phyloP scores from a whole-genome alignment of 345 rosid species.

The Eucalyptus dawsonii region DNA sequence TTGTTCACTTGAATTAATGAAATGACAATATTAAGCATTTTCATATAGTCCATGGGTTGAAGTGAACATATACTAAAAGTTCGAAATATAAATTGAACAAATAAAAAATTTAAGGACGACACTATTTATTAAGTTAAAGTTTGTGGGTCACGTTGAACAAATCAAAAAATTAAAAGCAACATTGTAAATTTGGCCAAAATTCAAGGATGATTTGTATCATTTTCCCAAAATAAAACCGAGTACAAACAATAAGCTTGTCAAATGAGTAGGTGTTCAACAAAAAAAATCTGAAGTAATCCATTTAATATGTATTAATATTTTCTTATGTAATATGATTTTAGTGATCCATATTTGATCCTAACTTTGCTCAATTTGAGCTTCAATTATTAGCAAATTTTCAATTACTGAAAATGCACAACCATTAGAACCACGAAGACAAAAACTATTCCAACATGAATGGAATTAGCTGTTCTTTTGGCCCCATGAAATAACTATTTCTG shows the following conservation, averaged over 20 bases:
- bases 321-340: neutral
- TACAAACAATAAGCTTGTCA: neutral
- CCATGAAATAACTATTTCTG: no score
- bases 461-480: no score
- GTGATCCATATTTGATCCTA: neutral
- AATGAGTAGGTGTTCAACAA: neutral
- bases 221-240: neutral
- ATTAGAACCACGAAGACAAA: neutral
- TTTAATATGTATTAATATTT: rapidly evolving
- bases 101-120: rapidly evolving
- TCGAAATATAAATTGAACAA: rapidly evolving
- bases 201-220: neutral
- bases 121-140: neutral
- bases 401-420: neutral
- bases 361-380: neutral
- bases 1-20: neutral
- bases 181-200: neutral
- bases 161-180: rapidly evolving
- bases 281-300: neutral
- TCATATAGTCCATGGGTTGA: rapidly evolving
- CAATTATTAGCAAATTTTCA: neutral
- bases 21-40: neutral
- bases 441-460: no score
- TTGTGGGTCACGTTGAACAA: rapidly evolving
- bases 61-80: neutral